These are phyloP conservation scores for Ulvella scutata DNA, from an alignment of 139 green algal species.

Conservation along the genomic window DNA sequence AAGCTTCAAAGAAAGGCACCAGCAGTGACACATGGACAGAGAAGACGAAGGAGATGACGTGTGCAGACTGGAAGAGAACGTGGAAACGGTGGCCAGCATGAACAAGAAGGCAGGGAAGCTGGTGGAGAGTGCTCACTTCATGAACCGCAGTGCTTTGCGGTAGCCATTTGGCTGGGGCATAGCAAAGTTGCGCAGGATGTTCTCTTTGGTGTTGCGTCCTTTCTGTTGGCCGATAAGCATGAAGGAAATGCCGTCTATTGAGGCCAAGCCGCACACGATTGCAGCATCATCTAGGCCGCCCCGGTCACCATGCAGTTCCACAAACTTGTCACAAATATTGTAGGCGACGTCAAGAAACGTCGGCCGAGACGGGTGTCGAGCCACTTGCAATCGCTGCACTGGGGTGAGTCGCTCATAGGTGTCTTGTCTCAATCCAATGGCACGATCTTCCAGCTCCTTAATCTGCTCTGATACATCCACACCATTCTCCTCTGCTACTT, in stretches of 20 bases:
- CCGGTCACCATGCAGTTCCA: constrained; percentile 93
- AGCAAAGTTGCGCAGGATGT: constrained; percentile 88
- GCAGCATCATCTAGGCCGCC: constrained; percentile 82
- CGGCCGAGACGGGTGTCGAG: constrained; percentile 84
- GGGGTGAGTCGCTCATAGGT: constrained; percentile 86
- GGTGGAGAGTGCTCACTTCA: constrained; percentile 26
- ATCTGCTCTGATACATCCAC: constrained; percentile 78
- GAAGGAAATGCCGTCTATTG: constrained; percentile 78
- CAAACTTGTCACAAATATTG: constrained; percentile 93
- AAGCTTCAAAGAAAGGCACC: too few relatives aligned
- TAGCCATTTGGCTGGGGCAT: constrained; percentile 94
- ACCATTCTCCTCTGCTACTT: constrained; percentile 81
- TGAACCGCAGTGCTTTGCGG: constrained; percentile 93
- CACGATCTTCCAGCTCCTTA: constrained; percentile 63
- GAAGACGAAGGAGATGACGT: too few relatives aligned
- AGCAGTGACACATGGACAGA: too few relatives aligned
- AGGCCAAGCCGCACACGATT: constrained; percentile 84
- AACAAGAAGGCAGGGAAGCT: neutral
- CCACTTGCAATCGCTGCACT: constrained; percentile 82
- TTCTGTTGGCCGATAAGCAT: constrained; percentile 99
- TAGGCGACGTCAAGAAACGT: constrained; percentile 94
- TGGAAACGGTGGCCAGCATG: neutral
- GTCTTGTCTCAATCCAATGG: constrained; percentile 72
- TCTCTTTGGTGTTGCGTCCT: constrained; percentile 94
- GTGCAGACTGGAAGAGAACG: too few relatives aligned